Evolutionary conservation across 2,329 filamentous ascomycete genomes (phyloP), one percentile per base, ranked within the genome.

Genomic region (Cytospora paraplurivora): DNA sequence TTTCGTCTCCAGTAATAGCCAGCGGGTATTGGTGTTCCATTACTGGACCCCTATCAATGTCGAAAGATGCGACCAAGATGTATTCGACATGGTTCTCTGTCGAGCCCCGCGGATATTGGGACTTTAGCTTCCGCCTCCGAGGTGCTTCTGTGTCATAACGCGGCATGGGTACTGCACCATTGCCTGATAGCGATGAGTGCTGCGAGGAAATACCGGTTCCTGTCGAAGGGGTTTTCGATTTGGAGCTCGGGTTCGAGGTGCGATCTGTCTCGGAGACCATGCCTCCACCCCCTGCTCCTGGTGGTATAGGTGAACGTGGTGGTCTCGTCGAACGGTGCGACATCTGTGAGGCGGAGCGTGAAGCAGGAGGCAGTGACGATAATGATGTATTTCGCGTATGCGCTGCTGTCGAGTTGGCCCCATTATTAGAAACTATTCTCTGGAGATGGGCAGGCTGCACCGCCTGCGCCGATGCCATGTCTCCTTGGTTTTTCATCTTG

Each of bases 11-110:
- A 57, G 93, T 97, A 67, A 99, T 98, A 57, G 94, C 88, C 50
- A 92, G 89, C 0, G 95, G 95, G 73, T 94, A 99, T 74, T 99
- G 95, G 74, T 99, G 93, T 74, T 99, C 95, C 95, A 99, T 98
- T 70, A 97, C 88, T 54, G 94, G 94, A 3, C 95, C 95, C 59
- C 92, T 88, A 75, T 98, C 94, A 71, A 98, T 96, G 76, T 98
- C 93, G 77, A 99, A 99, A 2, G 93, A 96, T 4, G 95, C 95
- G 61, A 99, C 95, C 59, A 99, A 82, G 59, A 99, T 98, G 74
- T 98, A 99, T 75, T 99, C 95, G 77, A 99, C 95, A 88, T 99
- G 95, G 72, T 95, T 96, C 75, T 98, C 90, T 7, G 81, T 80
- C 12, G 87, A 85, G 62, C 88, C 83, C n/a, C 87, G 82, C 17